These are phyloP conservation scores for Laburnicola sp. DNA, from an alignment of 2,329 filamentous ascomycete species.

Conservation along the genomic window DNA sequence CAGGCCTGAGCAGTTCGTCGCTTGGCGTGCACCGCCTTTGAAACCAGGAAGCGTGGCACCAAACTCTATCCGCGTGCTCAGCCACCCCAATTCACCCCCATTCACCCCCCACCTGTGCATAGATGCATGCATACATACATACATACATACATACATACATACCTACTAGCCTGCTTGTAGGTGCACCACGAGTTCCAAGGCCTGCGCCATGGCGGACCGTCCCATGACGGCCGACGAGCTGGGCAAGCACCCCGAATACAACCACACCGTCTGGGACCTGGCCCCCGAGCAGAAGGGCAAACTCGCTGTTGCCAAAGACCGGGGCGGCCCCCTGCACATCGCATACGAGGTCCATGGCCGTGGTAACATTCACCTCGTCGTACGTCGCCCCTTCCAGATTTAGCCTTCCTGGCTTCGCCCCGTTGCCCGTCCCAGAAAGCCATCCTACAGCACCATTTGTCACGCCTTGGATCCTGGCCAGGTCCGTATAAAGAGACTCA, in stretches of 20 bases:
- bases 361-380: slow-evolving; percentile 71
- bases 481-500: background rate
- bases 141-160: too few species aligned
- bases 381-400: slow-evolving; percentile 52
- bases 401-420: slow-evolving; percentile 16
- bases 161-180: too few species aligned
- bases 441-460: slow-evolving; percentile 7
- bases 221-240: slow-evolving; percentile 61
- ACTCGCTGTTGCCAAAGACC: slow-evolving; percentile 65
- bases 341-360: slow-evolving; percentile 79
- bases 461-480: background rate
- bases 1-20: too few species aligned
- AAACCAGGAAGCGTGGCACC: slow-evolving; percentile 21
- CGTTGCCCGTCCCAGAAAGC: slow-evolving; percentile 18
- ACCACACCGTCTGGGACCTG: slow-evolving; percentile 69
- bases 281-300: slow-evolving; percentile 65
- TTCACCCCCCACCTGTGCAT: too few species aligned
- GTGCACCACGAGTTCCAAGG: too few species aligned
- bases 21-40: slow-evolving; percentile 9
- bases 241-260: slow-evolving; percentile 66
- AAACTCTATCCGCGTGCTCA: slow-evolving; percentile 6
- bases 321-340: slow-evolving; percentile 76
- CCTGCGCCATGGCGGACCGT: slow-evolving; percentile 8
- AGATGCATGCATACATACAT: too few species aligned
- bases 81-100: background rate